phyloP scores from a whole-genome alignment of 441 rosid species.

The Erodium texanum region DNA sequence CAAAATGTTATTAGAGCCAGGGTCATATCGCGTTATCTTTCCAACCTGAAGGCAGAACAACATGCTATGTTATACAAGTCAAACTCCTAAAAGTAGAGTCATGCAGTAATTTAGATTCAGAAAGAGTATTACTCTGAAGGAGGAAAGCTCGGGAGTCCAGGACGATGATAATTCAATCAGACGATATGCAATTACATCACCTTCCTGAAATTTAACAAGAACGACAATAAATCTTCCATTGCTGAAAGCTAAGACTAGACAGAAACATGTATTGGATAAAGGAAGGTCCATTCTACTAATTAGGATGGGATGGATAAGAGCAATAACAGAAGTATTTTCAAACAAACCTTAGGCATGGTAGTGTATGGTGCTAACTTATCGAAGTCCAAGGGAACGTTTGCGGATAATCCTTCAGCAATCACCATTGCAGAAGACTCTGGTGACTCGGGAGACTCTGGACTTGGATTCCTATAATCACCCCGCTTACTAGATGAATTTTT shows the following conservation, averaged over 20 bases:
- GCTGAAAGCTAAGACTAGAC: conserved; percentile 1
- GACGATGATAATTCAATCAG: conserved; percentile 73
- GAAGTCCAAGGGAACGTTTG: conserved; percentile 35
- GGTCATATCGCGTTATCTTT: conserved; percentile 49
- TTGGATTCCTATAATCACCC: conserved; percentile 30
- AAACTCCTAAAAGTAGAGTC: conserved; percentile 13
- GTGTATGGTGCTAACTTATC: conserved; percentile 60
- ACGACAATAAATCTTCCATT: conserved; percentile 3
- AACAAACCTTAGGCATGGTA: conserved; percentile 58
- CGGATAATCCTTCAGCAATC: conserved; percentile 23
- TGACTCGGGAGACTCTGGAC: conserved; percentile 40
- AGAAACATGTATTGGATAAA: conserved; percentile 7
- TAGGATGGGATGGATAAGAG: background rate
- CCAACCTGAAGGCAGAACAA: conserved; percentile 53
- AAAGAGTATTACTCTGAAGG: conserved; percentile 48
- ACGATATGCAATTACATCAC: conserved; percentile 80
- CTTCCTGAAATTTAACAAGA: conserved; percentile 50
- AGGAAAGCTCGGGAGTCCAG: conserved; percentile 84
- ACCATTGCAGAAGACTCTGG: conserved; percentile 32
- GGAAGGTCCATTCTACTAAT: background rate
- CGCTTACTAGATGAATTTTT: conserved; percentile 38
- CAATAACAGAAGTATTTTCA: conserved; percentile 8
- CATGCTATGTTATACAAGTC: conserved; percentile 11
- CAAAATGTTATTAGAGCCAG: conserved; percentile 41
- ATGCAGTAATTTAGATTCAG: conserved; percentile 10